phyloP scores from a whole-genome alignment of 805 yeast genomes.

The Lachancea waltii region DNA sequence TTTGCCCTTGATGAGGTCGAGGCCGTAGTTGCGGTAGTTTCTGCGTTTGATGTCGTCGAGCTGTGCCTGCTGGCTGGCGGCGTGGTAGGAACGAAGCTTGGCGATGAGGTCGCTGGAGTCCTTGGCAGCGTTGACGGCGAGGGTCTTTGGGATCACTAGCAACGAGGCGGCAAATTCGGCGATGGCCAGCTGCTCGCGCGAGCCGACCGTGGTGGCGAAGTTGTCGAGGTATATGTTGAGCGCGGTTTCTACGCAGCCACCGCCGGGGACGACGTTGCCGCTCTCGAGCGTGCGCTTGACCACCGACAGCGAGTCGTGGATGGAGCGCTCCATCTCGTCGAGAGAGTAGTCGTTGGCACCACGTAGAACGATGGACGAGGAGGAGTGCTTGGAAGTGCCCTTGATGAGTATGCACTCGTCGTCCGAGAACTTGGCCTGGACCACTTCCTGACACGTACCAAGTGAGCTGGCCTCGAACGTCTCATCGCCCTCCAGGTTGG shows the following conservation, averaged over 20 bases:
- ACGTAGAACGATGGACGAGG: constrained; percentile 85
- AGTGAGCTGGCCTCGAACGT: constrained; percentile 77
- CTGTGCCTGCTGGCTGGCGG: constrained; percentile 84
- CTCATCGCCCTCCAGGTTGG: constrained; percentile 94
- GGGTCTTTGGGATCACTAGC: constrained; percentile 88
- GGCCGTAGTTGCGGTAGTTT: constrained; percentile 84
- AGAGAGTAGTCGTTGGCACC: constrained; percentile 93
- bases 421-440: constrained; percentile 85
- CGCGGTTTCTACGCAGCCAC: constrained; percentile 98
- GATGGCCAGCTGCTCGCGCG: constrained; percentile 95
- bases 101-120: constrained; percentile 94
- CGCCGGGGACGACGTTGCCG: constrained; percentile 95
- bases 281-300: constrained; percentile 94
- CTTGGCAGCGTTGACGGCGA: constrained; percentile 96
- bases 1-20: constrained; percentile 86
- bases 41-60: constrained; percentile 79
- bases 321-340: constrained; percentile 97
- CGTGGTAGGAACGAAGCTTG: constrained; percentile 91
- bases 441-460: constrained; percentile 87
- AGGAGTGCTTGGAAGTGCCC: constrained; percentile 86
- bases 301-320: constrained; percentile 90
- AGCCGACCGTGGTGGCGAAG: constrained; percentile 96
- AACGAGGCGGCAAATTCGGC: constrained; percentile 93
- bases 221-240: constrained; percentile 90
- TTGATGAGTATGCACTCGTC: constrained; percentile 92